These are phyloP conservation scores for Metarhizium album DNA, from an alignment of 2,329 filamentous ascomycete genomes.

Conservation along the genomic window DNA sequence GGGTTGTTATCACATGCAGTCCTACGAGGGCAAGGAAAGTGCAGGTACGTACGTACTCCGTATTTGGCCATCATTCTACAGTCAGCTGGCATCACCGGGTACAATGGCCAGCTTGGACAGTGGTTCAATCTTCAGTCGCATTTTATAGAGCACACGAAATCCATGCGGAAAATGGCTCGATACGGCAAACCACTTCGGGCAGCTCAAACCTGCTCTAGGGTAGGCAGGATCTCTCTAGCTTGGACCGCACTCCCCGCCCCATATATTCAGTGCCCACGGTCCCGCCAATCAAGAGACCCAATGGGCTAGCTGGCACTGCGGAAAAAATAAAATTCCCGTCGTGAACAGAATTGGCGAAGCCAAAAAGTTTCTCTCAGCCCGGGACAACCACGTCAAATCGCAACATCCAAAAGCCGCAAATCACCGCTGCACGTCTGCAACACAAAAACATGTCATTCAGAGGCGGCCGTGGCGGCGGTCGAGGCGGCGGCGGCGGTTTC, in stretches of 20 bases:
- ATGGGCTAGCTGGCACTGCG: constrained; percentile 1
- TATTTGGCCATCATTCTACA: too few relatives aligned
- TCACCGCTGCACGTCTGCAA: not conserved
- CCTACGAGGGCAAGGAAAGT: not conserved
- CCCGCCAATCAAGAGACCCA: constrained; percentile 2
- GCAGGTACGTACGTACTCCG: too few relatives aligned
- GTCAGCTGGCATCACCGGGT: too few relatives aligned
- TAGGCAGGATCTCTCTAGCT: not conserved
- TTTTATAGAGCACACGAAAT: too few relatives aligned
- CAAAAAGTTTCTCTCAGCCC: constrained; percentile 9
- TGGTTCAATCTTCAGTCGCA: too few relatives aligned
- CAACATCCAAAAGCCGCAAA: constrained; percentile 1
- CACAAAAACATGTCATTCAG: constrained; percentile 12
- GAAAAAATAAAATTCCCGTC: constrained; percentile 6
- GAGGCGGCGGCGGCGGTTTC: constrained; percentile 11
- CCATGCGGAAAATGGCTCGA: too few relatives aligned
- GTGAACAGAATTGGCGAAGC: constrained; percentile 17
- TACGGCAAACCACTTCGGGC: too few relatives aligned
- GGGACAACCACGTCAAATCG: not conserved
- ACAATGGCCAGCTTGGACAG: too few relatives aligned
- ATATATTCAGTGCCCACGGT: not conserved
- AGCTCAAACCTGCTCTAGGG: not conserved
- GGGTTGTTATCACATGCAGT: not conserved
- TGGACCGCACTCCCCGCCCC: not conserved
- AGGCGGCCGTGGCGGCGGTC: constrained; percentile 12